A percentile compares a stretch with the other conserved stretches of the same genome.
phyloP scores from a whole-genome alignment of 2,329 filamentous ascomycete genomes.

The Trichoderma atrobrunneum region DNA sequence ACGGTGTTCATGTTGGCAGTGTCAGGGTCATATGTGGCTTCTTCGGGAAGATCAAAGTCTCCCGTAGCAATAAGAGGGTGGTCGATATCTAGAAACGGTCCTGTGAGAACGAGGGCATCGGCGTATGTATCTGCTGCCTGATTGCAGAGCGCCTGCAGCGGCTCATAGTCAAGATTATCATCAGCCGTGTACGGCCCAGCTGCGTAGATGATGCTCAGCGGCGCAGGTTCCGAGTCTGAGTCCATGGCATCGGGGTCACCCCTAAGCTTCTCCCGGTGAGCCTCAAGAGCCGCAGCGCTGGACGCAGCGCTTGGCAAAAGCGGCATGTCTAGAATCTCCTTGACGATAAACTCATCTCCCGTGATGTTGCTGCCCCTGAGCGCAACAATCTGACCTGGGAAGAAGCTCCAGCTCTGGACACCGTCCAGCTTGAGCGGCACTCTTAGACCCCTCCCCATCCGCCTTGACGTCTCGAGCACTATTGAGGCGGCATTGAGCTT shows the following conservation, averaged over 20 bases:
- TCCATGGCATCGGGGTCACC: slow-evolving; percentile 63
- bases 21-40: slow-evolving; percentile 68
- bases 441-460: slow-evolving; percentile 77
- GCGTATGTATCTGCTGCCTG: slow-evolving; percentile 71
- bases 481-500: slow-evolving; percentile 82
- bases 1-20: slow-evolving; percentile 76
- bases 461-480: slow-evolving; percentile 82
- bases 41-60: slow-evolving; percentile 72
- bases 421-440: slow-evolving; percentile 75
- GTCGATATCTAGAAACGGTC: slow-evolving; percentile 88
- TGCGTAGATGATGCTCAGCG: slow-evolving; percentile 73
- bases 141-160: slow-evolving; percentile 75
- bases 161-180: slow-evolving; percentile 86
- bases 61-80: slow-evolving; percentile 82
- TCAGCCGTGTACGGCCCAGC: slow-evolving; percentile 91
- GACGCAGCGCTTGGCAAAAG: slow-evolving; percentile 73
- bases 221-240: slow-evolving; percentile 50
- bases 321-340: slow-evolving; percentile 72
- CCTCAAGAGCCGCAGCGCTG: slow-evolving; percentile 59
- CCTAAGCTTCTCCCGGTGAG: slow-evolving; percentile 66
- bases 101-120: slow-evolving; percentile 75
- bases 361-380: slow-evolving; percentile 83
- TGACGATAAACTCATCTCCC: slow-evolving; percentile 77
- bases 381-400: slow-evolving; percentile 91
- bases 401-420: slow-evolving; percentile 73